Base-by-base conservation (phyloP, 805 yeast genomes). In the Cyberlindnera bimundalis region DNA sequence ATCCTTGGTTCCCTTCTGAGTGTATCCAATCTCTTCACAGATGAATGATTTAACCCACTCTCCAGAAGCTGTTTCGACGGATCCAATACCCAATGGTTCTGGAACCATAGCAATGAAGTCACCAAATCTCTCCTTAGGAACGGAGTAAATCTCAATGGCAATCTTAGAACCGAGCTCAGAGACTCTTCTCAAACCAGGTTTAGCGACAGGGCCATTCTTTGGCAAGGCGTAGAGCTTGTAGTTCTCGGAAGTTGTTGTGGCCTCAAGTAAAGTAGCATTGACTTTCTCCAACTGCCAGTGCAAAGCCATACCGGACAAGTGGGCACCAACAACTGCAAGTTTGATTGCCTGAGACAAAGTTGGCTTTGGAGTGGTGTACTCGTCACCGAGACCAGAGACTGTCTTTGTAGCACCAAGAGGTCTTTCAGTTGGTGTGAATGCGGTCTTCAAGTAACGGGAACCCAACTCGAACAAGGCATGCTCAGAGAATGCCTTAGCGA, bases 321-420 rank as follows among this genome's bases (percentile, higher is more conserved):
- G 99, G 35, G 97, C 97, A 41, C 99, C 99, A 35, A 91, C 98
- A 27, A 93, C 99, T 1, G 97, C 97, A 43, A 91, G 66, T 46
- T 81, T 70, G 29, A 56, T 45, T 10, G 56, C 45, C 6, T 43
- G 35, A 2, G 51, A 35, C 12, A 52, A 66, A 29, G 60, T 49
- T n/a, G 84, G 85, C 24, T 74, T 61, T 13, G 62, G 47, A 2
- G 61, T 47, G 39, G 68, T 59, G 33, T 79, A 62, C 42, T 70
- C 78, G 51, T 79, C 83, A 20, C 65, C 59, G 5, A 48, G 28
- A 6, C 48, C 45, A 9, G 58, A 46, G 15, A 42, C 25, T 29
- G 55, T 51, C 35, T 68, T 59, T 16, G 73, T 66, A 50, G 70
- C 66, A 34, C 95, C 97, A 39, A 79, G 65, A 24, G 65, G 64